phyloP scores from a whole-genome alignment of 208 protist species.

The Leishmania tarentolae region DNA sequence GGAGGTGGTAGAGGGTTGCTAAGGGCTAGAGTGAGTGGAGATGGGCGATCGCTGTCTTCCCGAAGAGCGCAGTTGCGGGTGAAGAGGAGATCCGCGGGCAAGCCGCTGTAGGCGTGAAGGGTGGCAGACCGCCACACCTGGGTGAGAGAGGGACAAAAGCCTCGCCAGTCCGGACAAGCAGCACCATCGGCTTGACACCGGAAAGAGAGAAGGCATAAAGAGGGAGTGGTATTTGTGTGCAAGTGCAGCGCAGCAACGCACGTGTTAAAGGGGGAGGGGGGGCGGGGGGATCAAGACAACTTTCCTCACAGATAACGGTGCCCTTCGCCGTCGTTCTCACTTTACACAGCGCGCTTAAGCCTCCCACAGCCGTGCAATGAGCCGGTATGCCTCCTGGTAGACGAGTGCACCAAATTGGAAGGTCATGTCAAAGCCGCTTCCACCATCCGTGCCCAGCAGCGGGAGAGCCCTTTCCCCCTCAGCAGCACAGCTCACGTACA shows the following conservation, averaged over 20 bases:
- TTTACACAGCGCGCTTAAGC: neutral
- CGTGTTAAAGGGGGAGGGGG: neutral
- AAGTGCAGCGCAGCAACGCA: neutral
- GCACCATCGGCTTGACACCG: neutral
- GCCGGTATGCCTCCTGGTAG: constrained; percentile 30
- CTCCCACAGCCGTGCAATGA: constrained; percentile 13
- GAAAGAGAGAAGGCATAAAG: neutral
- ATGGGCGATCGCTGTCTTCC: neutral
- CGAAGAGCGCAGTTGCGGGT: neutral
- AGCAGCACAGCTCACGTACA: constrained; percentile 63
- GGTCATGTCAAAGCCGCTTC: constrained; percentile 46
- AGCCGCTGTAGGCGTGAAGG: neutral
- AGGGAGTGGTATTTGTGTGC: neutral
- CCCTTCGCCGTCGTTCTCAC: too few relatives aligned
- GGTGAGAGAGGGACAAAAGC: neutral
- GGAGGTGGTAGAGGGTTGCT: neutral
- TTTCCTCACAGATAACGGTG: neutral
- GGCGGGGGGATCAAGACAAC: too few relatives aligned
- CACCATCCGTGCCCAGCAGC: constrained; percentile 58
- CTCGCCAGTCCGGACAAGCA: neutral
- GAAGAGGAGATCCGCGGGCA: neutral
- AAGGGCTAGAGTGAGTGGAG: neutral
- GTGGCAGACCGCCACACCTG: neutral
- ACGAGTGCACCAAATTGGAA: constrained; percentile 51
- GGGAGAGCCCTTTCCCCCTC: constrained; percentile 39